phyloP scores from a whole-genome alignment of 2,329 filamentous ascomycete species.

The Cordyceps fumosorosea region DNA sequence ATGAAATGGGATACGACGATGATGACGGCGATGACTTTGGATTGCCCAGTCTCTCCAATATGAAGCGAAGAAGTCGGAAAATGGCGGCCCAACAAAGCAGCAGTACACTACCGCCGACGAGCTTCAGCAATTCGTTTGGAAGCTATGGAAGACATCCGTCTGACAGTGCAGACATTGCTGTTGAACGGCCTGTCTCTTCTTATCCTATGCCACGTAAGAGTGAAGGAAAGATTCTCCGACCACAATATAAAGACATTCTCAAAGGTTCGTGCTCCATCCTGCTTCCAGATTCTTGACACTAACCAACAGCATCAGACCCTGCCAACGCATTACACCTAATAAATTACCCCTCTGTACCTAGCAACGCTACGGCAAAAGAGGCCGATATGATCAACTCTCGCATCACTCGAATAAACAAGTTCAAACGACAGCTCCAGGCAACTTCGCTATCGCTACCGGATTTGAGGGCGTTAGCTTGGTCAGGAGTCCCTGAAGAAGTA shows the following conservation, averaged over 20 bases:
- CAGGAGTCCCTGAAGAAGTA: slow-evolving; percentile 88
- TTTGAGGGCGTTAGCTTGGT: slow-evolving; percentile 82
- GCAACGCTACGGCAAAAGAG: slow-evolving; percentile 73
- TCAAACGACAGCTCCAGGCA: slow-evolving; percentile 90
- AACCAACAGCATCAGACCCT: slow-evolving; percentile 47
- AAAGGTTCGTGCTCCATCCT: slow-evolving; percentile 42
- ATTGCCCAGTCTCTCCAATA: slow-evolving; percentile 83
- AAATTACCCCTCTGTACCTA: slow-evolving; percentile 69
- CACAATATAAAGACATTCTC: slow-evolving; percentile 96
- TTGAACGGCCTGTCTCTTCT: slow-evolving; percentile 73
- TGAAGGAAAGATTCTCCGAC: slow-evolving; percentile 90
- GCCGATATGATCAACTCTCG: slow-evolving; percentile 78
- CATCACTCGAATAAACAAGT: slow-evolving; percentile 95
- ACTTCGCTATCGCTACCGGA: slow-evolving; percentile 83
- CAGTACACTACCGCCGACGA: slow-evolving; percentile 27
- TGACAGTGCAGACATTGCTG: slow-evolving; percentile 89
- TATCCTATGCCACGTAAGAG: slow-evolving; percentile 86
- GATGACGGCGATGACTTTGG: slow-evolving; percentile 94
- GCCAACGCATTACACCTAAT: slow-evolving; percentile 94
- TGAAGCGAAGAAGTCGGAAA: slow-evolving; percentile 64
- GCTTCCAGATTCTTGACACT: slow-evolving; percentile 12
- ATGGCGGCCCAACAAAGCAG: slow-evolving; percentile 39
- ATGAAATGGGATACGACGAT: slow-evolving; percentile 76
- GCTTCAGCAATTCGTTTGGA: slow-evolving; percentile 32
- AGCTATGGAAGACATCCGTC: slow-evolving; percentile 53